Conservation (phyloP, 768 basidiomycete genomes). For the Dacryopinax primogenitus region DNA sequence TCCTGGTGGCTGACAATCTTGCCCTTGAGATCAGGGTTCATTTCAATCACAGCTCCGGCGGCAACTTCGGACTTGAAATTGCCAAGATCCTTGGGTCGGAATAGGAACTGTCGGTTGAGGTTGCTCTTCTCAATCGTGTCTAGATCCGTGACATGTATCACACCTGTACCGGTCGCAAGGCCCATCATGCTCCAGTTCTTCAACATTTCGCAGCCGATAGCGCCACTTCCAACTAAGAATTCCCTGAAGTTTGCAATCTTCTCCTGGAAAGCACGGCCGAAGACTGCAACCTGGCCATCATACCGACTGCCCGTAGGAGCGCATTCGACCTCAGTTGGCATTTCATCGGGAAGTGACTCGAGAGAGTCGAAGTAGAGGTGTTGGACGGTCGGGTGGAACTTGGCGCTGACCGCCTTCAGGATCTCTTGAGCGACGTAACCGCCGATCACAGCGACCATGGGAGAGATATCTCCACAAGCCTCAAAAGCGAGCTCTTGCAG, state of each 20-base stretch:
- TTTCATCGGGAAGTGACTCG: slow-evolving; percentile 68
- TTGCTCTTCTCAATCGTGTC: slow-evolving; percentile 99
- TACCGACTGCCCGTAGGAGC: slow-evolving; percentile 73
- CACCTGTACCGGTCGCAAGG: slow-evolving; percentile 65
- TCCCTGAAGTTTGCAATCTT: slow-evolving; percentile 82
- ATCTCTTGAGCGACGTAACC: slow-evolving; percentile 98
- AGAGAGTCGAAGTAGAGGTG: slow-evolving; percentile 95
- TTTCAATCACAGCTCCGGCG: slow-evolving; percentile 76
- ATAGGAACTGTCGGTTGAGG: slow-evolving; percentile 93
- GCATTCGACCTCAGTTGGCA: slow-evolving; percentile 72
- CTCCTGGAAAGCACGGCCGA: slow-evolving; percentile 83
- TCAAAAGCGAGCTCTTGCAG: slow-evolving; percentile 80
- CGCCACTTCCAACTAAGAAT: slow-evolving; percentile 97
- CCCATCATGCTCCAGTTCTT: slow-evolving; percentile 99
- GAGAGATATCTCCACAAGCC: slow-evolving; percentile 78
- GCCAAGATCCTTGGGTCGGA: slow-evolving; percentile 89
- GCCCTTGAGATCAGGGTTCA: slow-evolving; percentile 83
- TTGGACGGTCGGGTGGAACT: slow-evolving; percentile 95
- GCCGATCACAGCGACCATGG: slow-evolving; percentile 84
- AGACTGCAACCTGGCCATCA: slow-evolving; percentile 91
- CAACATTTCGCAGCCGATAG: slow-evolving; percentile 98
- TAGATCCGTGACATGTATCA: slow-evolving; percentile 87
- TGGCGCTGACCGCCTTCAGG: slow-evolving; percentile 90
- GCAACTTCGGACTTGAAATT: slow-evolving; percentile 96
- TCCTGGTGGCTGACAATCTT: slow-evolving; percentile 85